Conservation (phyloP, 1,284 basidiomycete species). For the Puccinia novopanici region DNA sequence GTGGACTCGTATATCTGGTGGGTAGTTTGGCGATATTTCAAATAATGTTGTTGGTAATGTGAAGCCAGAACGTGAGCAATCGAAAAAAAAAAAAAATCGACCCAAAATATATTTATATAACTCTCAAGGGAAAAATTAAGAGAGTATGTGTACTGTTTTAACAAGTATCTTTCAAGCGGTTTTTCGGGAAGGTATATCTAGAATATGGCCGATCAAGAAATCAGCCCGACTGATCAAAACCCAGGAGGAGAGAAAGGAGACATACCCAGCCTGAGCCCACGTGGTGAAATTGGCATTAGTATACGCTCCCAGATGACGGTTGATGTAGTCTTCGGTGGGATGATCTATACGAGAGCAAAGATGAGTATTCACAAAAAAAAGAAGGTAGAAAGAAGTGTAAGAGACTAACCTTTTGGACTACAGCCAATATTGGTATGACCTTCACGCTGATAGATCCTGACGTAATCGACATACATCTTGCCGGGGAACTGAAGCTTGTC, state of each 20-base stretch:
- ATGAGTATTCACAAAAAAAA: neutral
- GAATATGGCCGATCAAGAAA: neutral
- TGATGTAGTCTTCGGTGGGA: slow-evolving; percentile 57
- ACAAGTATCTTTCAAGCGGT: slow-evolving; percentile 42
- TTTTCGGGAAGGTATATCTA: slow-evolving; percentile 42
- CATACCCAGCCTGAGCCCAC: slow-evolving; percentile 54
- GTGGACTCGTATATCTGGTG: too few species aligned
- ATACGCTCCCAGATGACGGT: slow-evolving; percentile 57
- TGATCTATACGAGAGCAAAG: slow-evolving; percentile 26
- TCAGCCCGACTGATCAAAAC: neutral
- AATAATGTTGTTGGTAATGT: too few species aligned
- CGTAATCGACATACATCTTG: slow-evolving; percentile 75
- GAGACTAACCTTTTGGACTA: slow-evolving; percentile 30
- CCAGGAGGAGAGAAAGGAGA: neutral
- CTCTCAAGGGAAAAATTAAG: neutral
- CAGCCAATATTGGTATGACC: slow-evolving; percentile 48
- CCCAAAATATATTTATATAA: too few species aligned
- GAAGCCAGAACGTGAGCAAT: too few species aligned
- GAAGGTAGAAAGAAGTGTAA: neutral
- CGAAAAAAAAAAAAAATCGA: neutral
- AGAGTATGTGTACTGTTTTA: neutral
- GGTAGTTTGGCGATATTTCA: too few species aligned
- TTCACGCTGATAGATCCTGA: slow-evolving; percentile 73
- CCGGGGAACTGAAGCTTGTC: slow-evolving; percentile 65
- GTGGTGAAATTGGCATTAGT: slow-evolving; percentile 56